A percentile compares a stretch with the other conserved stretches of the same genome.
These are phyloP conservation scores for Aureobasidium sp. DNA, from an alignment of 2,329 filamentous ascomycete genomes.

Conservation along the genomic window DNA sequence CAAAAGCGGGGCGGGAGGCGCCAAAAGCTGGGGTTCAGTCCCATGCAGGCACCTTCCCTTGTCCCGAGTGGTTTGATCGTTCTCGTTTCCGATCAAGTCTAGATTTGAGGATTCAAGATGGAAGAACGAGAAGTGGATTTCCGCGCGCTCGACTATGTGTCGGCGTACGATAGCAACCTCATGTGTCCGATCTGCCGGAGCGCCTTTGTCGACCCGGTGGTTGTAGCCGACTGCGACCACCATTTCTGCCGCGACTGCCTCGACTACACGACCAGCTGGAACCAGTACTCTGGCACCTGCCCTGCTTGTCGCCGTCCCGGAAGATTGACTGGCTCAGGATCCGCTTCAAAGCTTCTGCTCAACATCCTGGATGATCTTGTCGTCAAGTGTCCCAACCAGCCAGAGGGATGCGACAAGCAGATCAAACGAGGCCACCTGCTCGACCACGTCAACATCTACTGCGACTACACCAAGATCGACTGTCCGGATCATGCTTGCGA, in stretches of 20 bases:
- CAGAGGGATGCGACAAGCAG: conserved; percentile 45
- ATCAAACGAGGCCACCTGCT: conserved; percentile 49
- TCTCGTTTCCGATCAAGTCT: background rate
- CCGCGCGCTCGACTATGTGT: conserved; percentile 50
- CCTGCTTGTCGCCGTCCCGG: conserved; percentile 47
- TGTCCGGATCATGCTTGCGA: conserved; percentile 45
- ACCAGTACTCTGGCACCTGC: conserved; percentile 35
- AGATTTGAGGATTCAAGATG: background rate
- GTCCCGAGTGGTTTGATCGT: background rate
- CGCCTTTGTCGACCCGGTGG: conserved; percentile 51
- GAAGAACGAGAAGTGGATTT: conserved; percentile 39
- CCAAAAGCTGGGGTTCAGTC: background rate
- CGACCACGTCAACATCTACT: conserved; percentile 54
- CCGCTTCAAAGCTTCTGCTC: conserved; percentile 44
- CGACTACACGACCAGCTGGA: conserved; percentile 37
- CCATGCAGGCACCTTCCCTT: conserved; percentile 6
- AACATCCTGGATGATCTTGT: conserved; percentile 55
- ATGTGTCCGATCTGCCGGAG: conserved; percentile 58
- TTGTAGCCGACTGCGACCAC: conserved; percentile 52
- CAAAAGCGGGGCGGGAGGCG: background rate
- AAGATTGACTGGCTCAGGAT: conserved; percentile 30
- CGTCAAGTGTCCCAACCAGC: conserved; percentile 50
- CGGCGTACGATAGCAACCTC: conserved; percentile 49
- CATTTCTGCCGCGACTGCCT: conserved; percentile 56
- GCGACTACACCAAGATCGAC: conserved; percentile 45